A percentile compares a stretch with the other conserved stretches of the same genome.
These are phyloP conservation scores for Ampelomyces quisqualis DNA, from an alignment of 2,329 filamentous ascomycete genomes.

Conservation along the genomic window DNA sequence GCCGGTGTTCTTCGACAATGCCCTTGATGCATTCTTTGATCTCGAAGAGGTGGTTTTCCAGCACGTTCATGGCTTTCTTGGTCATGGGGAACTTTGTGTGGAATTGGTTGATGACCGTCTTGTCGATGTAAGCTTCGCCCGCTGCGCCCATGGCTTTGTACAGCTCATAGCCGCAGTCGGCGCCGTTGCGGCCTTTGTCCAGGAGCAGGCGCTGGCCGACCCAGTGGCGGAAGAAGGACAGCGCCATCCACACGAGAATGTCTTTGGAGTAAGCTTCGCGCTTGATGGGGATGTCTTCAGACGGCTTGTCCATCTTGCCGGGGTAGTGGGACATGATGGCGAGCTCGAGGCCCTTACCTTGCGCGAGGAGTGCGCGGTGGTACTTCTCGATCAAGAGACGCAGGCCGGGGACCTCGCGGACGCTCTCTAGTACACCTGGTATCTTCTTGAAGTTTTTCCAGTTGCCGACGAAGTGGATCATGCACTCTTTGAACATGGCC, in stretches of 20 bases:
- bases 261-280: slow-evolving; percentile 51
- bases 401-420: slow-evolving; percentile 25
- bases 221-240: slow-evolving; percentile 52
- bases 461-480: slow-evolving; percentile 49
- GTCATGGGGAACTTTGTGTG: slow-evolving; percentile 48
- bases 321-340: slow-evolving; percentile 30
- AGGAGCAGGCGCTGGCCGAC: slow-evolving; percentile 45
- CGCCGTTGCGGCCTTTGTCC: slow-evolving; percentile 40
- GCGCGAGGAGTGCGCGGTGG: slow-evolving; percentile 27
- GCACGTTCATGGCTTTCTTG: slow-evolving; percentile 45
- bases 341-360: slow-evolving; percentile 31
- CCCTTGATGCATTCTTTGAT: slow-evolving; percentile 49
- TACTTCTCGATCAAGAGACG: slow-evolving; percentile 37
- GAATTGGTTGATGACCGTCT: slow-evolving; percentile 42
- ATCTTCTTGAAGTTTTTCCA: slow-evolving; percentile 35
- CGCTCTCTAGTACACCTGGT: slow-evolving; percentile 7
- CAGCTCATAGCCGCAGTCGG: slow-evolving; percentile 51
- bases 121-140: slow-evolving; percentile 49
- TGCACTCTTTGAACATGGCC: slow-evolving; percentile 48
- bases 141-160: slow-evolving; percentile 46
- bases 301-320: slow-evolving; percentile 26
- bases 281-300: slow-evolving; percentile 37
- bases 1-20: slow-evolving; percentile 38
- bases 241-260: slow-evolving; percentile 55
- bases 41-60: slow-evolving; percentile 45